Evolutionary conservation across 257 asterid genomes (phyloP), one percentile per base, ranked within the genome.

Genomic region (Prunella vulgaris): DNA sequence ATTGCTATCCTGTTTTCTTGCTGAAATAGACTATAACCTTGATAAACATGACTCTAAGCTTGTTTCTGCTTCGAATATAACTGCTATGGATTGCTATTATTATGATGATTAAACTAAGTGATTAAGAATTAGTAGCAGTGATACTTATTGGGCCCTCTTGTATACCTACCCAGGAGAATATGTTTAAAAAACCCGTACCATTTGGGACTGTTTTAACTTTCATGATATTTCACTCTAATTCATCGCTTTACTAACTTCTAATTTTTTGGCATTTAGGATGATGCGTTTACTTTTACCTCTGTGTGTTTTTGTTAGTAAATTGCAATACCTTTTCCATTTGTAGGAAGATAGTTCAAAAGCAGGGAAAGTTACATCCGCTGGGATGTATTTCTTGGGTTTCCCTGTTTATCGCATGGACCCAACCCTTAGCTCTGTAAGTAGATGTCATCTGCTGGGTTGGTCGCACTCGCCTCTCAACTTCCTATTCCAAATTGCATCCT

Each of bases 271-370:
- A 24, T 56, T 13, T 69, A 12, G 65, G 66, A 37, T 68, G 28
- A 10, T 35, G 12, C 25, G 14, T 27, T 5, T 10, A 8, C 27
- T 15, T 37, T 33, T 8, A 2, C 66, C 8, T 27, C 57, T 46
- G 60, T 54, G 64, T 24, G 15, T 49, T 59, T 48, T 38, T 12
- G 48, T 70, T 70, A 51, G 66, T 75, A 40, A 66, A 40, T 61
- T 25, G 38, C 32, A 35, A 7, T 17, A 2, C 52, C 18, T 49
- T 59, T 59, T 78, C 57, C 10, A 33, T 48, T 28, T 69, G 68
- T 73, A 94, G 99, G 99, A 94, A 84, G 97, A 94, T 82, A 87
- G 99, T 82, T 78, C 89, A 62, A 91, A 88, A 85, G 82, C 88
- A 2, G 95, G 96, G 56, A 94, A 91, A 85, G 79, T 81, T 64